These are phyloP conservation scores for Blakeslea trispora DNA, from an alignment of 371 early-diverging fungal genomes.

Conservation along the genomic window DNA sequence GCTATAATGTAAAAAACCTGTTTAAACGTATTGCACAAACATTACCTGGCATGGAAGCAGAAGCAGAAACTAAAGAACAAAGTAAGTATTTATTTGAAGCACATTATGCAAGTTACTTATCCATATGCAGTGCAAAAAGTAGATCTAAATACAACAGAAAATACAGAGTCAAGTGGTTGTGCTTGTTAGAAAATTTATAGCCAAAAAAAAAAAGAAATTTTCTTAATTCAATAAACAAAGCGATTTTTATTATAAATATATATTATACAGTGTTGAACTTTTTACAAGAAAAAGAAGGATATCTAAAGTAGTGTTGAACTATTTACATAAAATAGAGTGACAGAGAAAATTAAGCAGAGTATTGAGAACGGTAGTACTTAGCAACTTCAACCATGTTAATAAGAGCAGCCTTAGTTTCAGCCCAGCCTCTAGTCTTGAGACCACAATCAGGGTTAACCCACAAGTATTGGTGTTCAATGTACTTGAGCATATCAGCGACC, in stretches of 20 bases:
- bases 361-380: slow-evolving; percentile 59
- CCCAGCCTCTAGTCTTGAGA: slow-evolving; percentile 94
- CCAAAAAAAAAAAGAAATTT: neutral
- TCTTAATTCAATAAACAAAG: neutral
- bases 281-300: slow-evolving; percentile 18
- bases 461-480: slow-evolving; percentile 68
- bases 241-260: slow-evolving; percentile 6
- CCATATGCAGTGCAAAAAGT: neutral
- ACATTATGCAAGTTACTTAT: neutral
- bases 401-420: slow-evolving; percentile 87
- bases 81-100: slow-evolving; percentile 24
- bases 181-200: too few relatives aligned
- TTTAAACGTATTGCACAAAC: slow-evolving; percentile 96
- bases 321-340: slow-evolving; percentile 5
- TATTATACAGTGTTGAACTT: slow-evolving; percentile 37
- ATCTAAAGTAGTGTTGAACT: slow-evolving; percentile 31
- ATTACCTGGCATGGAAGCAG: slow-evolving; percentile 78
- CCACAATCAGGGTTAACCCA: slow-evolving; percentile 99
- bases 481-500: slow-evolving; percentile 76
- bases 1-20: slow-evolving; percentile 92
- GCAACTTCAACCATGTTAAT: slow-evolving; percentile 87
- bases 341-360: slow-evolving; percentile 16
- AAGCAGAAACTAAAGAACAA: slow-evolving; percentile 31
- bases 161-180: neutral
- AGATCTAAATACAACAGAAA: neutral